Base-by-base conservation (phyloP, 140 eudicot species). In the Flaveria floridana region DNA sequence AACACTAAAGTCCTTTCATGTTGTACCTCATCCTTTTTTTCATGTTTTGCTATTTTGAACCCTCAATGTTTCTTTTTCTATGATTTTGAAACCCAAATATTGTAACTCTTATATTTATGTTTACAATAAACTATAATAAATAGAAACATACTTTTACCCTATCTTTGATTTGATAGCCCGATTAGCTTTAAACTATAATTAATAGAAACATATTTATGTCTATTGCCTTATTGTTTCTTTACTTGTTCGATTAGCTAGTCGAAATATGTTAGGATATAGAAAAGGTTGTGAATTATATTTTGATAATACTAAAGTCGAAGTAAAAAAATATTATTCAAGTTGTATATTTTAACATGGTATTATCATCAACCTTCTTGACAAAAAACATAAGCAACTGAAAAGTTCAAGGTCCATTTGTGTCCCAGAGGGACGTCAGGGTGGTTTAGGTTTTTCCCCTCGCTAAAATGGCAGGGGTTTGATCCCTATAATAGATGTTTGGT, bases 1-100 rank as follows among this genome's bases (percentile, higher is more conserved):
- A 34, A 34, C 41, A 34, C 41, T 34, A 13, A 25, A n/a, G 77
- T 71, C 77, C 66, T 61, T 62, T 71, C 18, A 76, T 71, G 23
- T 30, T 66, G 46, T 76, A 65, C 67, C 41, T 52, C 52, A 52
- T 46, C 13, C 2, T 55, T 10, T 42, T 2, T 26, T 52, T 61
- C 39, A 57, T 14, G 2, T 30, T 57, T 41, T 70, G 30, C 5
- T 53, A 42, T 0, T 18, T 68, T 58, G 4, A 8, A 30, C 20
- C 76, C 76, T 51, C 11, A 5, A 48, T 30, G 72, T 66, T 64
- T 66, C 20, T 75, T 39, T 28, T 34, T 2, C 10, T 52, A 12
- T 7, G 55, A 2, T 46, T 59, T 20, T 0, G 0, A 3, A 1
- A n/a, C 7, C 15, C 21, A 47, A 14, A 23, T 48, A 20, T 25